These are phyloP conservation scores for Aegle marmelos DNA, from an alignment of 345 rosid genomes.

Conservation along the genomic window DNA sequence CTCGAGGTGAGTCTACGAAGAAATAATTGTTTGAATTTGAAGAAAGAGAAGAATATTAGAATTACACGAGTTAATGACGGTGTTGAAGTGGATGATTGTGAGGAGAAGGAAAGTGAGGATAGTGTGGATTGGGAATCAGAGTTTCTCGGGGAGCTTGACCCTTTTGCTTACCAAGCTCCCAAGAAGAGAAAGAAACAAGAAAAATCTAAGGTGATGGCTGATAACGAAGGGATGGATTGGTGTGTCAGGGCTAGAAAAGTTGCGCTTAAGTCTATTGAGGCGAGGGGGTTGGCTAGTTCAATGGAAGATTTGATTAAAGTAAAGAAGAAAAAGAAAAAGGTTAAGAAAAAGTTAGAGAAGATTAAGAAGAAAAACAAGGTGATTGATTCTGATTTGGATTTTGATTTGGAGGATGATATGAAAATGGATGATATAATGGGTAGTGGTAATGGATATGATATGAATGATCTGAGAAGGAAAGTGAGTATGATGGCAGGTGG, in stretches of 20 bases:
- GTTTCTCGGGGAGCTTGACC: constrained; percentile 70
- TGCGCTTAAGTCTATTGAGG: constrained; percentile 74
- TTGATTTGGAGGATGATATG: constrained; percentile 34
- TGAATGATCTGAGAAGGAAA: constrained; percentile 34
- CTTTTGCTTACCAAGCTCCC: constrained; percentile 54
- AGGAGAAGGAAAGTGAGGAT: constrained; percentile 21
- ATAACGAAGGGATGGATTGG: constrained; percentile 86
- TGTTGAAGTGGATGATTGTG: constrained; percentile 8
- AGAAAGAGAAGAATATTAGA: constrained; percentile 14
- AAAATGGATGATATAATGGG: constrained; percentile 24
- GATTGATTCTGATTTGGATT: constrained; percentile 35
- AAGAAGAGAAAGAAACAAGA: constrained; percentile 55
- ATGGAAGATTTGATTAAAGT: constrained; percentile 52
- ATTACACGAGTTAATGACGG: constrained; percentile 12
- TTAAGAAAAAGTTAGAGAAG: constrained; percentile 40
- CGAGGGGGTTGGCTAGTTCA: constrained; percentile 52
- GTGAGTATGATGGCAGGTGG: constrained; percentile 65
- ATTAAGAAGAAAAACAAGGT: constrained; percentile 27
- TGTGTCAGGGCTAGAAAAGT: constrained; percentile 74
- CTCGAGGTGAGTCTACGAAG: constrained; percentile 19
- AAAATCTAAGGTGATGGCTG: constrained; percentile 44
- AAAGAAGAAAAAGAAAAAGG: constrained; percentile 59
- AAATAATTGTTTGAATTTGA: constrained; percentile 18
- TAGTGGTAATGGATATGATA: constrained; percentile 24
- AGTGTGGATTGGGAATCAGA: constrained; percentile 63